Conservation (phyloP, 768 basidiomycete species). For the Saitozyma podzolica region DNA sequence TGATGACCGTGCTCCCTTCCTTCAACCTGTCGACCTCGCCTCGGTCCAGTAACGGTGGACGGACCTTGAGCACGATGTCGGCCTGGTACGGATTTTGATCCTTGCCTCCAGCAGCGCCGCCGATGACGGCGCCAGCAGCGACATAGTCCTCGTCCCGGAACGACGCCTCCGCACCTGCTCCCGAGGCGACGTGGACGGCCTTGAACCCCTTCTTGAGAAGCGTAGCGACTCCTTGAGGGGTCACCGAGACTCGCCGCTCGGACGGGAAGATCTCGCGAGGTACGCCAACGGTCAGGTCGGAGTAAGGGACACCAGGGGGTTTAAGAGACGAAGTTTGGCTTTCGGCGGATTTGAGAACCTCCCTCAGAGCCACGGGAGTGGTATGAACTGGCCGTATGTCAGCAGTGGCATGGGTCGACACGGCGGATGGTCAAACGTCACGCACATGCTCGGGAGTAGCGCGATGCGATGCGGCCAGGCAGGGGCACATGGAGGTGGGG, state of each 20-base stretch:
- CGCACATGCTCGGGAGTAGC: no score
- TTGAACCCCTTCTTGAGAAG: constrained; percentile 80
- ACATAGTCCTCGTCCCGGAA: constrained; percentile 78
- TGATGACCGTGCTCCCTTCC: constrained; percentile 75
- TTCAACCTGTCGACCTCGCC: constrained; percentile 67
- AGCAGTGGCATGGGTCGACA: no score
- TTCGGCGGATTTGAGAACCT: no score
- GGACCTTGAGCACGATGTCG: constrained; percentile 83
- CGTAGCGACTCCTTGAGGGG: constrained; percentile 72
- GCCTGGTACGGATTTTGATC: constrained; percentile 7
- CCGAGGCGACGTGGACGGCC: constrained; percentile 69
- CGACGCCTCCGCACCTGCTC: constrained; percentile 70
- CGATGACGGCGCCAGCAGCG: constrained; percentile 73
- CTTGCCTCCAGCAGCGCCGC: constrained; percentile 29
- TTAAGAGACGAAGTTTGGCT: not conserved
- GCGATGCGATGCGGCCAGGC: no score
- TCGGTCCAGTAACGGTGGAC: constrained; percentile 64
- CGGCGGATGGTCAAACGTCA: no score
- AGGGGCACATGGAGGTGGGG: no score
- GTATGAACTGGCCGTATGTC: no score
- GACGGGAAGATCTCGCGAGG: constrained; percentile 74
- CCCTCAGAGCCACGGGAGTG: no score
- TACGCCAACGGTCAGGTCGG: constrained; percentile 71
- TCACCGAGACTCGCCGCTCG: constrained; percentile 77
- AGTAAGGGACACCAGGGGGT: constrained; percentile 61